Conservation (phyloP, 257 asterid genomes). For the Solanum pinnatisectum region DNA sequence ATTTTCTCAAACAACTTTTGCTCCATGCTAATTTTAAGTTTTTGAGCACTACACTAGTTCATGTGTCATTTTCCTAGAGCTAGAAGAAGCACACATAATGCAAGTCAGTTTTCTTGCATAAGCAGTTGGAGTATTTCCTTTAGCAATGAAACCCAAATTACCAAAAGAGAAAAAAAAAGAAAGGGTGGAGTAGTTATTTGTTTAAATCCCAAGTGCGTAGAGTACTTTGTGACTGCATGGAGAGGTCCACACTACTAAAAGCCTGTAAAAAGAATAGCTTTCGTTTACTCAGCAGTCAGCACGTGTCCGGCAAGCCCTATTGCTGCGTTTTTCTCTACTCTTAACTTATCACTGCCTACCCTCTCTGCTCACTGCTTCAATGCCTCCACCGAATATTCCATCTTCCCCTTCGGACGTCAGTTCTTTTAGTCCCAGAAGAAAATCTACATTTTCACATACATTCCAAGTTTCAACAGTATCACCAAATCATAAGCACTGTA, state of each 20-base stretch:
- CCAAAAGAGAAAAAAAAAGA: background rate
- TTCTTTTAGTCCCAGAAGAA: background rate
- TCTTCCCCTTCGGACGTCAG: background rate
- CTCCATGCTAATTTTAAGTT: background rate
- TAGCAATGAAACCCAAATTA: background rate
- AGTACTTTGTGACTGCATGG: conserved; percentile 18
- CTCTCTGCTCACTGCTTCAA: background rate
- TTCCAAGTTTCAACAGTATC: background rate
- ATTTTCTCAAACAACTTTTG: background rate
- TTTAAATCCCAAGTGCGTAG: background rate
- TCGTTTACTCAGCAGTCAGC: conserved; percentile 13
- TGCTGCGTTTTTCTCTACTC: background rate
- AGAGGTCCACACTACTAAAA: conserved; percentile 2
- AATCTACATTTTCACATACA: background rate
- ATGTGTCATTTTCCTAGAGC: background rate
- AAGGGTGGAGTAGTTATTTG: background rate
- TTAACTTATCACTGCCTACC: background rate
- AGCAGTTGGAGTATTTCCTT: background rate
- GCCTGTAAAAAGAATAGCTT: conserved; percentile 16
- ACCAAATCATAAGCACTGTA: background rate
- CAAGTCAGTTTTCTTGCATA: background rate
- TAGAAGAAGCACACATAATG: background rate
- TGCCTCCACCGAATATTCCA: background rate
- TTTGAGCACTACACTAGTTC: background rate
- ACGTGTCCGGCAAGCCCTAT: conserved; percentile 42